A percentile compares a stretch with the other conserved stretches of the same genome.
Evolutionary conservation across 2,329 filamentous ascomycete genomes (phyloP).

Genomic region (Pseudocercospora pini-densiflorae): DNA sequence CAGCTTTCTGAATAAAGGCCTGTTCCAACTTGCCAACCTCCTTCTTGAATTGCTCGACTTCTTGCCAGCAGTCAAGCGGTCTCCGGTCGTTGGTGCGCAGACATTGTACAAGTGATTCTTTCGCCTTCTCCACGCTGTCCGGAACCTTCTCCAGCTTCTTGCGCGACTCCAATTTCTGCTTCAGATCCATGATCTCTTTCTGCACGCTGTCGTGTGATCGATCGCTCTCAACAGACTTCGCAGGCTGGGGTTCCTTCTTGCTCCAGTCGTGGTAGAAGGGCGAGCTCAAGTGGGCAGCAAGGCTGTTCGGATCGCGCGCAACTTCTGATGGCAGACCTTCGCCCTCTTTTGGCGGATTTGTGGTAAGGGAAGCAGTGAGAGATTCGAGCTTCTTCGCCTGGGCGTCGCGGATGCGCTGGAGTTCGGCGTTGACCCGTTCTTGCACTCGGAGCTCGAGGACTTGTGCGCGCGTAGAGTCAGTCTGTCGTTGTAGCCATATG

Average conservation of each 20-base stretch:
- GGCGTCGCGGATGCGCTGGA: constrained; percentile 74
- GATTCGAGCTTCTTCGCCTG: constrained; percentile 71
- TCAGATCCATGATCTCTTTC: constrained; percentile 62
- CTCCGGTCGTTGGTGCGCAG: constrained; percentile 82
- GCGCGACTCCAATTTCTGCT: constrained; percentile 54
- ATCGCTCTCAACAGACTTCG: constrained; percentile 47
- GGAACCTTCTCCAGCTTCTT: constrained; percentile 69
- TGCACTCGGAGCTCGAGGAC: constrained; percentile 86
- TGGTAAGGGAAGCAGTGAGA: constrained; percentile 62
- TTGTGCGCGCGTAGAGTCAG: constrained; percentile 83
- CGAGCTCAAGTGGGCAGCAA: constrained; percentile 39
- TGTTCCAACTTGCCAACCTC: constrained; percentile 87
- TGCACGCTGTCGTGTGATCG: constrained; percentile 58
- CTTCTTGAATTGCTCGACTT: constrained; percentile 87
- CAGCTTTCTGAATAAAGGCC: constrained; percentile 83
- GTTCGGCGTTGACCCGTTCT: constrained; percentile 81
- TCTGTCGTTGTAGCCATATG: constrained; percentile 57
- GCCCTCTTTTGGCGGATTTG: constrained; percentile 42
- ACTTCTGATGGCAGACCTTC: constrained; percentile 26
- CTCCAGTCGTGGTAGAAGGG: constrained; percentile 45
- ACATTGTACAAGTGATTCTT: constrained; percentile 77
- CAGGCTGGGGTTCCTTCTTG: constrained; percentile 40
- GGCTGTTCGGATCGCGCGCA: constrained; percentile 30
- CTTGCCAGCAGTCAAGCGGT: constrained; percentile 91
- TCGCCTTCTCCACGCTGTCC: constrained; percentile 72